Conservation (phyloP, 2,329 filamentous ascomycete genomes). For the Botrytis fragariae region DNA sequence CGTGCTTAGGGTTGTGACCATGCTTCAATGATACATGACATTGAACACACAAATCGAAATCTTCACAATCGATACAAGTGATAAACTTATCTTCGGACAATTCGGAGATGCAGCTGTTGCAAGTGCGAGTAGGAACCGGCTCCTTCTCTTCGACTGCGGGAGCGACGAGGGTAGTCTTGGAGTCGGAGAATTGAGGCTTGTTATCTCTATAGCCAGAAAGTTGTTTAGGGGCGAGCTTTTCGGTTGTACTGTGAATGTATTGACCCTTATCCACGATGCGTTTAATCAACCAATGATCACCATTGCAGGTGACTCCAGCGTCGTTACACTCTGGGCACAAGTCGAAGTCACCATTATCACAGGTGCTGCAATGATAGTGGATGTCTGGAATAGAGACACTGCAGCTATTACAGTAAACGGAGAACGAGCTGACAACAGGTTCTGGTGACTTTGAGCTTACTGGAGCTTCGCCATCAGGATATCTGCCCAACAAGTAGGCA, state of each 20-base stretch:
- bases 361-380: slow-evolving; percentile 94
- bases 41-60: slow-evolving; percentile 85
- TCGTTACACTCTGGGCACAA: slow-evolving; percentile 80
- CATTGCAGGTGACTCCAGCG: slow-evolving; percentile 72
- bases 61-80: slow-evolving; percentile 79
- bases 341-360: slow-evolving; percentile 91
- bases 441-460: slow-evolving; percentile 16
- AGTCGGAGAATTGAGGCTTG: slow-evolving; percentile 24
- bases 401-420: slow-evolving; percentile 93
- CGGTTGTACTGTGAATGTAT: slow-evolving; percentile 81
- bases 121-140: slow-evolving; percentile 44
- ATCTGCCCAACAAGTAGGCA: neutral
- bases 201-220: neutral
- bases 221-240: slow-evolving; percentile 61
- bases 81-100: slow-evolving; percentile 77
- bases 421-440: slow-evolving; percentile 52
- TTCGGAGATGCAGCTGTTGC: slow-evolving; percentile 60
- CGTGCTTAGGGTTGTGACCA: slow-evolving; percentile 87
- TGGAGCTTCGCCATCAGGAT: neutral
- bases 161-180: slow-evolving; percentile 33
- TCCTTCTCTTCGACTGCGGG: slow-evolving; percentile 27
- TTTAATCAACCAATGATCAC: slow-evolving; percentile 93
- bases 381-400: slow-evolving; percentile 72
- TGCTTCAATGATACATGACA: slow-evolving; percentile 78
- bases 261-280: slow-evolving; percentile 74